Percentiles rank a stretch among this genome's conserved stretches.
Conservation (phyloP, 768 basidiomycete genomes). For the Leccinum fibrillosum region DNA sequence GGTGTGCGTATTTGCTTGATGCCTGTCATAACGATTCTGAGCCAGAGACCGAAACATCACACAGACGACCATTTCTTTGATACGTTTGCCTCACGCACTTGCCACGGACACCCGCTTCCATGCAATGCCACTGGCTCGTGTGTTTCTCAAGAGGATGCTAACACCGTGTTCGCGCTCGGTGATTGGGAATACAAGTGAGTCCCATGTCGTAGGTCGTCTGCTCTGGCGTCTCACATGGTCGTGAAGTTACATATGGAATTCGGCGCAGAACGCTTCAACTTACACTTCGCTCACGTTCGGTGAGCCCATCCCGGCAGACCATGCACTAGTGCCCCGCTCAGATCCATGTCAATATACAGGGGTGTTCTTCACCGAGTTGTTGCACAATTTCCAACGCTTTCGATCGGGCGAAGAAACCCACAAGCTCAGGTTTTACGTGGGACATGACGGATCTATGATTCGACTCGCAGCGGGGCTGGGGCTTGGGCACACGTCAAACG, state of each 20-base stretch:
- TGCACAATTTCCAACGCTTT: slow-evolving; percentile 37
- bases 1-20: slow-evolving; percentile 36
- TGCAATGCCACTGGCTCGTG: slow-evolving; percentile 42
- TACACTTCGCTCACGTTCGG: slow-evolving; percentile 47
- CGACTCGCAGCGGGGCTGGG: slow-evolving; percentile 40
- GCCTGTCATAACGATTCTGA: background rate
- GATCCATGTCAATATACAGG: slow-evolving; percentile 17
- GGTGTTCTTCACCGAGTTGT: slow-evolving; percentile 44
- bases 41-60: background rate
- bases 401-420: slow-evolving; percentile 30
- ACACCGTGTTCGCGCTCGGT: slow-evolving; percentile 52
- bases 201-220: background rate
- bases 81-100: slow-evolving; percentile 47
- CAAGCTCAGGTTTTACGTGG: slow-evolving; percentile 42
- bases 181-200: slow-evolving; percentile 59
- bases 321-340: background rate
- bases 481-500: slow-evolving; percentile 29
- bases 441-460: slow-evolving; percentile 48
- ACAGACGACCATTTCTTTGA: slow-evolving; percentile 47
- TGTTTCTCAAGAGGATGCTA: slow-evolving; percentile 42
- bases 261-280: slow-evolving; percentile 39
- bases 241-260: slow-evolving; percentile 48
- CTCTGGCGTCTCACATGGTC: background rate
- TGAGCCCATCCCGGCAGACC: slow-evolving; percentile 11
- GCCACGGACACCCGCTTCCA: slow-evolving; percentile 38